These are phyloP conservation scores for Botryococcus braunii DNA, from an alignment of 163 green algal genomes.

Conservation along the genomic window DNA sequence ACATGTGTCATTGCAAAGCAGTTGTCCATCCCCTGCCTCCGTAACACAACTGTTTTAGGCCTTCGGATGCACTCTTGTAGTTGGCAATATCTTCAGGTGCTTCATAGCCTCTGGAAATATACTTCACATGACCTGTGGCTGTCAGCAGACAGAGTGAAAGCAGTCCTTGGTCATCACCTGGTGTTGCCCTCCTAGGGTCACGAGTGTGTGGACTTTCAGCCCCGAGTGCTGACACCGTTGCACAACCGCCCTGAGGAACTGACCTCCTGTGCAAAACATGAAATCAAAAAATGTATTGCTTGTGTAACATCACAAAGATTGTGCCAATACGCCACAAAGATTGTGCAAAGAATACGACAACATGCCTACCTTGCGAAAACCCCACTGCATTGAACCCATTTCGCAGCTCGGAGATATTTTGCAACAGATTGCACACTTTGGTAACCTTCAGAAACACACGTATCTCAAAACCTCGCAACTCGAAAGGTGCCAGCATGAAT, in stretches of 20 bases:
- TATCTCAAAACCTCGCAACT: too few relatives aligned
- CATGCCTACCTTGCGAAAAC: constrained; percentile 66
- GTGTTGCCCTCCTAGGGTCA: constrained; percentile 83
- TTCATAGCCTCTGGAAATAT: too few relatives aligned
- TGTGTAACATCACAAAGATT: not conserved
- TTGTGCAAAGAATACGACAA: not conserved
- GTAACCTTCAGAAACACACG: constrained; percentile 58
- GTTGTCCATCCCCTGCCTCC: too few relatives aligned
- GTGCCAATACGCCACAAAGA: not conserved
- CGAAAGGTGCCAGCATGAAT: too few relatives aligned
- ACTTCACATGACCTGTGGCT: too few relatives aligned
- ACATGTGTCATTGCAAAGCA: too few relatives aligned
- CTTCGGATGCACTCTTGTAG: too few relatives aligned
- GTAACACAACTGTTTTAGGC: too few relatives aligned
- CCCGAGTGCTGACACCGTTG: constrained; percentile 52
- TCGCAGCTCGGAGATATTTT: constrained; percentile 42
- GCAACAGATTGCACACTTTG: constrained; percentile 55
- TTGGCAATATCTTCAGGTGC: too few relatives aligned
- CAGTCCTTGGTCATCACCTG: constrained; percentile 41
- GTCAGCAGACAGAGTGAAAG: too few relatives aligned
- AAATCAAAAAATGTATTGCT: not conserved
- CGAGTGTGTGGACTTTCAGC: constrained; percentile 44
- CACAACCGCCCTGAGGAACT: constrained; percentile 61
- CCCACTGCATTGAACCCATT: constrained; percentile 84
- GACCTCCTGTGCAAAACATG: constrained; percentile 30